Evolutionary conservation across 352 stramenopile species (phyloP), one percentile per base, ranked within the genome.

Genomic region (Saprolegnia parasitica): DNA sequence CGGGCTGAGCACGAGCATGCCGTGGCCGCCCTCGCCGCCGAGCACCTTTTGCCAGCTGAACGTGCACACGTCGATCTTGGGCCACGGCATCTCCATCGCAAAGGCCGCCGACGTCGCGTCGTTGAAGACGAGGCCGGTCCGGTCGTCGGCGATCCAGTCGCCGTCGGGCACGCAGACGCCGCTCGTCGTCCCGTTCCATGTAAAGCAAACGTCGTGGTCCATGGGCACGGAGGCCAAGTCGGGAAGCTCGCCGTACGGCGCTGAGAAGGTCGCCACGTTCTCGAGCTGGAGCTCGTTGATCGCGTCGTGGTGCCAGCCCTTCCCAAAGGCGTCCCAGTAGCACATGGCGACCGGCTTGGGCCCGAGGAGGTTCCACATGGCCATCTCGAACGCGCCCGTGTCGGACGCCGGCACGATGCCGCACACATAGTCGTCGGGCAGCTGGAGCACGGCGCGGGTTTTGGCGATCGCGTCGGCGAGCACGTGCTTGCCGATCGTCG

Each of bases 11-110:
- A 99, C 97, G 45, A 99, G 78, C 73, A 99, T 89, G 68, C 97
- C 97, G 76, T 99, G 97, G 55, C 81, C 97, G 57, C 96, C 97
- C 81, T 99, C 97, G 46, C 97, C 97, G 29, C 97, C 97, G 10
- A 99, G 84, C 45, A 99, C 97, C 83, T 99, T 99, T 80, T 99
- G 97, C 96, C 97, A 99, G 56, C 93, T 98, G 79, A 99, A 99
- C 68, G 97, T 99, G 63, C 93, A 98, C 60, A 99, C 95, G 78
- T 99, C 97, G 60, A 99, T 91, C 85, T 99, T 99, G 65, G 90
- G 75, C 97, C 97, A 99, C 32, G 93, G 91, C 74, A 99, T 99
- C 47, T 99, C 87, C 97, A 99, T 99, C 56, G 91, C 91, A 81
- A 99, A 99, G 47, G 96, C 97, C 29, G 97, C 97, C 29, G 95